Conservation (phyloP, 257 asterid species). For the Solanum ossicruentum region DNA sequence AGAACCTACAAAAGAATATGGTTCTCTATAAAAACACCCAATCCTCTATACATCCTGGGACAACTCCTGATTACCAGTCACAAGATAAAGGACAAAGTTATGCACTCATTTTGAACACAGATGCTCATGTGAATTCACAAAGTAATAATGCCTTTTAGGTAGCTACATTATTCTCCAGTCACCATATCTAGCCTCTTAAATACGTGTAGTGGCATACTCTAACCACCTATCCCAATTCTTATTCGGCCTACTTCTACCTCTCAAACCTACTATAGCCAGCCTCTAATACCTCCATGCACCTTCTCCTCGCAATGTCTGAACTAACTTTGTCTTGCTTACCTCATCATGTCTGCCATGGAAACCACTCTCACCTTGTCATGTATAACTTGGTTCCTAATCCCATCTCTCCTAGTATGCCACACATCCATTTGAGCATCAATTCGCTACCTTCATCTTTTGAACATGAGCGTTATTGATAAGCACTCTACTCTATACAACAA, state of each 20-base stretch:
- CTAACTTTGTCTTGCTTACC: neutral
- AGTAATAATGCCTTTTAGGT: neutral
- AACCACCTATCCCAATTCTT: neutral
- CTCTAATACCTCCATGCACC: neutral
- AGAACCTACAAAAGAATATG: neutral
- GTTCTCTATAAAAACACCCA: neutral
- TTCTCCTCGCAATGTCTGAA: neutral
- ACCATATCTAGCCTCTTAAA: neutral
- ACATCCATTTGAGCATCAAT: neutral
- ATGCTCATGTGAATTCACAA: neutral
- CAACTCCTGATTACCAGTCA: neutral
- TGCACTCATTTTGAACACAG: neutral
- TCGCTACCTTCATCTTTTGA: neutral
- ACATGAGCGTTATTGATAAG: neutral
- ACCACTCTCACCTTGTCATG: neutral
- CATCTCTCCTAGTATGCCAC: neutral
- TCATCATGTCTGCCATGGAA: neutral
- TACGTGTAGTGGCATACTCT: neutral
- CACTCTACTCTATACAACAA: neutral
- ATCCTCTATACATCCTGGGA: neutral
- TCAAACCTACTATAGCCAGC: neutral
- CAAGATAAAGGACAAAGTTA: neutral
- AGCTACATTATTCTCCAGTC: neutral
- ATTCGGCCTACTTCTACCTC: neutral
- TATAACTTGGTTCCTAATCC: neutral